Evolutionary conservation across 2,329 filamentous ascomycete species (phyloP), one percentile per base, ranked within the genome.

Genomic region (Penicillium sp.): DNA sequence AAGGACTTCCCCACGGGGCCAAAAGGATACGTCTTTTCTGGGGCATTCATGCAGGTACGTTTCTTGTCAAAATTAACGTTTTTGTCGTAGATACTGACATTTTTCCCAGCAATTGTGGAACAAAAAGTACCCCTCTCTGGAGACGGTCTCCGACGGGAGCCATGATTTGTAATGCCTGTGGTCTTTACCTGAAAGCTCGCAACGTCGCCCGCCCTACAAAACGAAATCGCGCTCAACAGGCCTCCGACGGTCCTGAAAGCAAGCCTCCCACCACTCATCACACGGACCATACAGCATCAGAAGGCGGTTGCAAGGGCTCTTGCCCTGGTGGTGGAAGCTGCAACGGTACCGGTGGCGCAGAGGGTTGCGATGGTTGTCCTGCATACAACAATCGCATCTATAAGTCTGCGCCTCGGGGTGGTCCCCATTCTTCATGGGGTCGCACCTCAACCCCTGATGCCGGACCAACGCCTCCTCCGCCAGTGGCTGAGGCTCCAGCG

Each of bases 91-190:
- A 51, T 43, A 55, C 57, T 64, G 20, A 65, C 50, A 41, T 33
- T 40, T 9, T 51, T 23, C 11, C n/a, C 12, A 99, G 94, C 72
- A 99, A 99, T 75, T 99, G 94, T 72, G 89, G 88, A 55, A 97
- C 94, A 15, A 97, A 92, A 50, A 87, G 89, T 72, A 99, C 94
- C 45, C 94, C 94, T 23, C 77, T 99, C 35, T 99, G 94, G 94
- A 86, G 94, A 70, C 85, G 94, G 68, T 96, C 93, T 15, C 93
- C 93, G 0, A 87, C 92, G 67, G 94, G 94, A 27, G 89, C 91
- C 52, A 97, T 92, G 26, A 97, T 99, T 57, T 99, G 94, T 77
- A 99, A 99, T 75, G 94, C 94, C 6, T 99, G 94, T 69, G 94
- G 94, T 41, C 82, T 99, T 15, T 99, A 99, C 73, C 81, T 90